These are phyloP conservation scores for Mortierella polycephala DNA, from an alignment of 371 early-diverging fungal genomes.

Conservation along the genomic window DNA sequence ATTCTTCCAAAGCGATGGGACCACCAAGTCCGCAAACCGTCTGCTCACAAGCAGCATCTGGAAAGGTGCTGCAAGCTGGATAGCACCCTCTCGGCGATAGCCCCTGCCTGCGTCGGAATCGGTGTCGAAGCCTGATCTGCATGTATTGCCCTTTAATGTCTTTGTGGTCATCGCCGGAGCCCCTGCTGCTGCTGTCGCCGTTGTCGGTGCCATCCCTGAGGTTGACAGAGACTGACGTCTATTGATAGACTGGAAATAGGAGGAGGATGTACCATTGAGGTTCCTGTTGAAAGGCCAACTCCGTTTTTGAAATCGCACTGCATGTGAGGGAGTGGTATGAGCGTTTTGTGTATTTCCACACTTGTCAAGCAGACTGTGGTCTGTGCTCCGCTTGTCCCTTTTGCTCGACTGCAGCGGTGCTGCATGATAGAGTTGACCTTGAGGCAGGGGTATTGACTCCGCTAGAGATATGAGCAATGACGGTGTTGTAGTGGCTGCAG, in stretches of 20 bases:
- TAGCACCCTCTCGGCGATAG: not conserved
- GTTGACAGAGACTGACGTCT: not conserved
- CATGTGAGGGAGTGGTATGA: constrained; percentile 10
- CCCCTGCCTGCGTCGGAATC: too few species aligned
- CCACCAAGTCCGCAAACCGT: constrained; percentile 21
- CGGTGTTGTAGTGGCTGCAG: not conserved
- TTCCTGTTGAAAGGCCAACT: not conserved
- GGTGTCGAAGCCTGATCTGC: constrained; percentile 6
- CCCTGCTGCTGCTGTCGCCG: not conserved
- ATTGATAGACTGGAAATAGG: not conserved
- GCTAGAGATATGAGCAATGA: constrained; percentile 8
- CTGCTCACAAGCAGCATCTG: constrained; percentile 34
- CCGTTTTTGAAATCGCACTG: not conserved
- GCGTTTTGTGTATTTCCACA: not conserved
- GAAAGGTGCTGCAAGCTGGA: constrained; percentile 12
- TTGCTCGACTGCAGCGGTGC: not conserved
- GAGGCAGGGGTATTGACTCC: constrained; percentile 16
- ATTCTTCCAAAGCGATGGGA: constrained; percentile 23
- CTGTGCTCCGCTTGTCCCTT: not conserved
- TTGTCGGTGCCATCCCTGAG: not conserved
- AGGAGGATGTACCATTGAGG: not conserved
- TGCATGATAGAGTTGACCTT: constrained; percentile 2
- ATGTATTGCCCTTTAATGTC: not conserved
- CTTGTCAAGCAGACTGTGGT: not conserved
- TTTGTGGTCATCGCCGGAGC: not conserved